These are phyloP conservation scores for Acer yangbiense DNA, from an alignment of 345 rosid genomes.

Conservation along the genomic window DNA sequence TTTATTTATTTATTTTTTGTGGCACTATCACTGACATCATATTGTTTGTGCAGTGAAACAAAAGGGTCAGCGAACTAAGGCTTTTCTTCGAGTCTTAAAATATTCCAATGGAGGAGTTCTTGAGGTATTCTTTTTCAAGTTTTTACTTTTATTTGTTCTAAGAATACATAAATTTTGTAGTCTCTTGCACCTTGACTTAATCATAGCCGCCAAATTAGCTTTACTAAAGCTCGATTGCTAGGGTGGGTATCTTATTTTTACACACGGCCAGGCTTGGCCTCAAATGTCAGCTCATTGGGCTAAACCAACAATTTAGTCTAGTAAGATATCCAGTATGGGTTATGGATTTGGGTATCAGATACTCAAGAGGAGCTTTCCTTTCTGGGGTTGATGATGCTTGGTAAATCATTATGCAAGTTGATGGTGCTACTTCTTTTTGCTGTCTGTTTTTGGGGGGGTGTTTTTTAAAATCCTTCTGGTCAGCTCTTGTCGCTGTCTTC, in stretches of 20 bases:
- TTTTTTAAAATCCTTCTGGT: background rate
- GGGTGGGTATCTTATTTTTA: background rate
- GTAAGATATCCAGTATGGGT: background rate
- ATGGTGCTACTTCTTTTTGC: background rate
- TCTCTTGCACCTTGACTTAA: conserved; percentile 4
- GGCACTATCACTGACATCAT: conserved; percentile 5
- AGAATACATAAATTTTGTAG: background rate
- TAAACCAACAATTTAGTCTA: background rate
- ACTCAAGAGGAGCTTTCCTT: conserved; percentile 4
- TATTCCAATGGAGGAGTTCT: conserved; percentile 95
- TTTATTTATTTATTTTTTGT: background rate
- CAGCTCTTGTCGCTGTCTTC: background rate
- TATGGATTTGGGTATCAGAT: conserved; percentile 5
- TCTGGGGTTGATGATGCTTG: background rate
- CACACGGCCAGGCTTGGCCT: background rate
- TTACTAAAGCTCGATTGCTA: background rate
- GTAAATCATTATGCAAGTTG: background rate
- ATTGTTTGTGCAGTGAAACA: conserved; percentile 61
- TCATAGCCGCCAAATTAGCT: background rate
- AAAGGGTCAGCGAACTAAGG: conserved; percentile 68
- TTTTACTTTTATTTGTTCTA: background rate
- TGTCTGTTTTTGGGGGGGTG: background rate
- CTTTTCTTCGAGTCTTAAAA: conserved; percentile 93
- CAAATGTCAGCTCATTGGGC: background rate
- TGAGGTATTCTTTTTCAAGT: conserved; percentile 61